These are phyloP conservation scores for Exophiala viscosa DNA, from an alignment of 2,329 filamentous ascomycete genomes.

Conservation along the genomic window DNA sequence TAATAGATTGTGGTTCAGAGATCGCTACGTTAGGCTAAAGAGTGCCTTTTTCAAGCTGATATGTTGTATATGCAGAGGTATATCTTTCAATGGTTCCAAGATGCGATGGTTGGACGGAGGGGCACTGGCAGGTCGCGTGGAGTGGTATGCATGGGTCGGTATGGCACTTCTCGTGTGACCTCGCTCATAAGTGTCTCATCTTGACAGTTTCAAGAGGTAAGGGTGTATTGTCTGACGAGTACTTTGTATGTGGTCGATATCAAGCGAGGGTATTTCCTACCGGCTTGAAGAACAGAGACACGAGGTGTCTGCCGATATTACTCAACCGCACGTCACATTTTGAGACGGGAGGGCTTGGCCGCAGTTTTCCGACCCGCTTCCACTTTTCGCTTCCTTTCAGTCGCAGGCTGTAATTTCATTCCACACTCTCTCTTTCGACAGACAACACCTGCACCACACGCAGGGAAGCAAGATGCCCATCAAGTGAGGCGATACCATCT, in stretches of 20 bases:
- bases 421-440: background rate
- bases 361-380: slow-evolving; percentile 3
- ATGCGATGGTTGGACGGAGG: no score
- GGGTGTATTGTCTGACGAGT: no score
- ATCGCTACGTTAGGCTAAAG: no score
- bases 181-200: no score
- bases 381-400: background rate
- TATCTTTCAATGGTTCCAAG: no score
- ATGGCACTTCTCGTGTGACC: no score
- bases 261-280: background rate
- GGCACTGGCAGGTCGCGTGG: no score
- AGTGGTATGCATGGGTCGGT: no score
- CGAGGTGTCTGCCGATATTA: background rate
- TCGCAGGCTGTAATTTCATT: background rate
- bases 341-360: background rate
- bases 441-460: background rate
- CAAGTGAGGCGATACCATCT: slow-evolving; percentile 41
- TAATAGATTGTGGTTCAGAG: no score
- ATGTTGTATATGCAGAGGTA: no score
- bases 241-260: background rate
- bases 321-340: background rate
- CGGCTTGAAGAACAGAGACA: background rate
- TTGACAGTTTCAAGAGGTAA: no score
- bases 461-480: slow-evolving; percentile 47
- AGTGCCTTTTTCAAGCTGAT: no score